These are phyloP conservation scores for Bolboschoenus planiculmis DNA, from an alignment of 176 grass and related monocot genomes.

Conservation along the genomic window DNA sequence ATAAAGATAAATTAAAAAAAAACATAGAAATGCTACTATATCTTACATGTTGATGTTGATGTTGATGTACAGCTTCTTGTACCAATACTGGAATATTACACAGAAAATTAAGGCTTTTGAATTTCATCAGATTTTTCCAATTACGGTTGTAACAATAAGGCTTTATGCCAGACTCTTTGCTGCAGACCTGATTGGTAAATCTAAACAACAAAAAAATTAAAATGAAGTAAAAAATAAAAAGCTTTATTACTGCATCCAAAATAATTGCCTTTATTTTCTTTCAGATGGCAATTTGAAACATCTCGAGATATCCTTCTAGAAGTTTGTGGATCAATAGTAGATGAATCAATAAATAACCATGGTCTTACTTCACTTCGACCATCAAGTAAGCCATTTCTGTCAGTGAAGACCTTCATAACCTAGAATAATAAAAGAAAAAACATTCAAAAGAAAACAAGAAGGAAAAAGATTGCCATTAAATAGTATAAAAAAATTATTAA, in stretches of 20 bases:
- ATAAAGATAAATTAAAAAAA: conserved; percentile 8
- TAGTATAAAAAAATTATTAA: not conserved
- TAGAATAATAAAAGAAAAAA: conserved; percentile 20
- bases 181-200: not conserved
- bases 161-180: not conserved
- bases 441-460: not conserved
- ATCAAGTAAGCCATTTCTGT: conserved; percentile 53
- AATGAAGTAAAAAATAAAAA: not conserved
- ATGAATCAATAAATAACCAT: conserved; percentile 95
- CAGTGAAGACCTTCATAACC: conserved; percentile 83
- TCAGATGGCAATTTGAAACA: conserved; percentile 55
- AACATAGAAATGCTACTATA: conserved; percentile 9
- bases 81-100: not conserved
- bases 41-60: not conserved
- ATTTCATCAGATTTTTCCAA: not conserved
- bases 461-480: not conserved
- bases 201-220: not conserved
- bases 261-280: conserved; percentile 71
- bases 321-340: conserved; percentile 89
- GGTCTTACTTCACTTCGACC: conserved; percentile 32
- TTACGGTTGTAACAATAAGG: not conserved
- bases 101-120: not conserved
- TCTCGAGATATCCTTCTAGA: conserved; percentile 72
- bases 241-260: not conserved
- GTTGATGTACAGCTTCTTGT: not conserved